Evolutionary conservation across 1,139 yeast species (phyloP).

Genomic region (Blastobotrys proliferans): DNA sequence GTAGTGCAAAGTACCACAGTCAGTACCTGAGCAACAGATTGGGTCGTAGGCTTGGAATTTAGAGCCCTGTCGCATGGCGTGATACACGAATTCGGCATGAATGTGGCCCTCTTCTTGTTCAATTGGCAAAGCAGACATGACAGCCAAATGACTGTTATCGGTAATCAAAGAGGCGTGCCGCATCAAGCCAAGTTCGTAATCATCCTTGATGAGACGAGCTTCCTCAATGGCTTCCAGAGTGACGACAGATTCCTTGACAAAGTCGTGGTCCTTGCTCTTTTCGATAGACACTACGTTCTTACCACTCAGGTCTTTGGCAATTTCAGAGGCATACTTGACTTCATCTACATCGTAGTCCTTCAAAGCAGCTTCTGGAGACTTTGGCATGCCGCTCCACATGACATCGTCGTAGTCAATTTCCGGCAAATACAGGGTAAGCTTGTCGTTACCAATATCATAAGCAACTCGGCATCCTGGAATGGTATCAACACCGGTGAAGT

Average conservation of each 20-base stretch:
- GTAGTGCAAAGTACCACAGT: conserved; percentile 88
- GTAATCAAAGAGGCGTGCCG: conserved; percentile 77
- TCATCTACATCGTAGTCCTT: conserved; percentile 73
- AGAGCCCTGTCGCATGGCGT: conserved; percentile 90
- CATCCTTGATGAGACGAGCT: conserved; percentile 78
- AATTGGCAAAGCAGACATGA: conserved; percentile 87
- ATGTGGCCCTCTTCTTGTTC: conserved; percentile 86
- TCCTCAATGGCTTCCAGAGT: conserved; percentile 70
- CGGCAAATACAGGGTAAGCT: conserved; percentile 72
- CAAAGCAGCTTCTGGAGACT: conserved; percentile 61
- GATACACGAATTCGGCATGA: conserved; percentile 93
- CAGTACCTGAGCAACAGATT: conserved; percentile 90
- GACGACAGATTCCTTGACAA: conserved; percentile 22
- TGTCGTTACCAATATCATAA: conserved; percentile 51
- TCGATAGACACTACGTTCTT: conserved; percentile 40
- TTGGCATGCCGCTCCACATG: conserved; percentile 94
- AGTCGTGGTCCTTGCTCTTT: conserved; percentile 28
- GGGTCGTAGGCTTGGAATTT: conserved; percentile 89
- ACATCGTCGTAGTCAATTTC: conserved; percentile 82
- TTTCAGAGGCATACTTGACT: conserved; percentile 56
- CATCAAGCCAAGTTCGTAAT: conserved; percentile 70
- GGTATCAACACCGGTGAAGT: conserved; percentile 72
- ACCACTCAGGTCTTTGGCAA: conserved; percentile 36
- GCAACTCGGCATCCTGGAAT: conserved; percentile 72
- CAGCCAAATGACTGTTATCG: conserved; percentile 84